Evolutionary conservation across 2,329 filamentous ascomycete species (phyloP), one percentile per base, ranked within the genome.

Genomic region (Cladophialophora chaetospira): DNA sequence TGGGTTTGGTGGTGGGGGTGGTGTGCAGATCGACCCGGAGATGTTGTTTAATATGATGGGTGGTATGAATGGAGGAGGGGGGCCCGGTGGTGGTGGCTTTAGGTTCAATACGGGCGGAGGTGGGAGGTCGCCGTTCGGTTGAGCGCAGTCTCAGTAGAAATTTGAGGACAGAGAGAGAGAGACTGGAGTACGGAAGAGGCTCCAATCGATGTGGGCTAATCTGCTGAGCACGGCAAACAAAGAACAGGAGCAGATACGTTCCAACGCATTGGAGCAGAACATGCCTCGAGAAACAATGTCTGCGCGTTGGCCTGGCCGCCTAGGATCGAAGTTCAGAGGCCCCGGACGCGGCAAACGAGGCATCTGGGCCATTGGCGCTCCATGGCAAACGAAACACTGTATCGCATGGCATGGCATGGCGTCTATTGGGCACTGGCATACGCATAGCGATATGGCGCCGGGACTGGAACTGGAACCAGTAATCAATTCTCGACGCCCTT

Each of bases 41-140:
- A 70, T 72, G 64, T 52, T 72, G 31, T 70, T 70, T 58, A 69
- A 71, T 33, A 71, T 72, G 70, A 73, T 77, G 71, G 86, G 85
- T 10, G 67, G 67, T 21, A 66, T 64, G 21, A 73, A 70, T n/a
- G 70, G 70, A 35, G 56, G 55, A 9, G 63, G 59, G 46, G 62
- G 19, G 53, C 51, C 23, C 28, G 62, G 62, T 8, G 53, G 58
- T 33, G 57, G 57, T 2, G 63, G 61, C 1, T 60, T 62, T 28
- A 51, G 62, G 26, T 66, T 63, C 58, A 58, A 55, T 6, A 49
- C 29, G 38, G 60, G 56, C 35, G 63, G 62, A 52, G 62, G 61
- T 21, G 29, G 42, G 23, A 49, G 63, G 43, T 63, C 61, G 13
- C 56, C 57, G 3, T 62, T 62, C 55, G 60, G 60, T 46, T 62